phyloP scores from a whole-genome alignment of 768 basidiomycete species.

The Paxillus ammoniavirescens region DNA sequence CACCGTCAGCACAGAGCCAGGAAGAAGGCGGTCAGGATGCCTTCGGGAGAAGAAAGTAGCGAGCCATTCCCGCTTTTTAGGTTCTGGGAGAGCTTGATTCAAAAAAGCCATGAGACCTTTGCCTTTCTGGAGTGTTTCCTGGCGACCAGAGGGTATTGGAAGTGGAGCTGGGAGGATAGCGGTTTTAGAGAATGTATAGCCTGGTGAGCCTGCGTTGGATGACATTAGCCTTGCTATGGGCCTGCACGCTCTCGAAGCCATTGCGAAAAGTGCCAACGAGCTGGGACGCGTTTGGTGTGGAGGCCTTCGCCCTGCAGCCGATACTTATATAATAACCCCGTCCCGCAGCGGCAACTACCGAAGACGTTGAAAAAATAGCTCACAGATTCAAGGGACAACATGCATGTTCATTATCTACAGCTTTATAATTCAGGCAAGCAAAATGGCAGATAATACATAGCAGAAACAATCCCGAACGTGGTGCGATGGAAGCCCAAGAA shows the following conservation, averaged over 20 bases:
- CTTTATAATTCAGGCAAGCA: conserved; percentile 22
- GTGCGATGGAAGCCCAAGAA: conserved; percentile 9
- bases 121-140: conserved; percentile 54
- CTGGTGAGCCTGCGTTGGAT: conserved; percentile 9
- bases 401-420: conserved; percentile 26
- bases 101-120: conserved; percentile 81
- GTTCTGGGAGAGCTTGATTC: conserved; percentile 58
- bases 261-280: not conserved
- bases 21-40: conserved; percentile 63
- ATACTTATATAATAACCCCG: no score
- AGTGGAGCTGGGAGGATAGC: conserved; percentile 54
- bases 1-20: conserved; percentile 87
- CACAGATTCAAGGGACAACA: not conserved
- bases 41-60: conserved; percentile 67
- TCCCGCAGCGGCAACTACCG: conserved; percentile 8
- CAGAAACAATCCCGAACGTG: conserved; percentile 20
- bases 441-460: conserved; percentile 25
- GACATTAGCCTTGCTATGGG: conserved; percentile 24
- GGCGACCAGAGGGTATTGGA: conserved; percentile 33
- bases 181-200: conserved; percentile 74
- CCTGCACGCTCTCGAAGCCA: conserved; percentile 10
- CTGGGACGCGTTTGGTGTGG: not conserved
- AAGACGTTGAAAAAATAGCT: conserved; percentile 7
- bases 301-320: not conserved
- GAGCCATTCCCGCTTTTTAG: conserved; percentile 69